phyloP scores from a whole-genome alignment of 768 basidiomycete genomes.

The Agaricus subrufescens region DNA sequence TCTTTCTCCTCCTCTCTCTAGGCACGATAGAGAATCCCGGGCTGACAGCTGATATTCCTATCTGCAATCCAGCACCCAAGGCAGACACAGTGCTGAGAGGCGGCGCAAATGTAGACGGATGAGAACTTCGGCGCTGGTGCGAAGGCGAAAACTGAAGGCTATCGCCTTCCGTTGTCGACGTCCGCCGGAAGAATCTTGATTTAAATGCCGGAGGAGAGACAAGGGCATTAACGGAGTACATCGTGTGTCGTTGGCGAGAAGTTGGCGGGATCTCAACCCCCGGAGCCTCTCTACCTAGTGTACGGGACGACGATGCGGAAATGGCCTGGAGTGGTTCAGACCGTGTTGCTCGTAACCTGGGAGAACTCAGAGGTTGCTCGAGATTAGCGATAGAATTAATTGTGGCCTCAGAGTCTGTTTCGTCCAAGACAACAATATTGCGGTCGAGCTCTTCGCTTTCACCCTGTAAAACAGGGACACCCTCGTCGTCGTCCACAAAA shows the following conservation, averaged over 20 bases:
- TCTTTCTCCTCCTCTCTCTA: constrained; percentile 40
- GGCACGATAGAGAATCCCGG: constrained; percentile 75
- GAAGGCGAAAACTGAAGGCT: background rate
- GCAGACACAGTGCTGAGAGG: constrained; percentile 30
- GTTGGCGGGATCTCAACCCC: background rate
- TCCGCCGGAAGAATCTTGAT: constrained; percentile 1
- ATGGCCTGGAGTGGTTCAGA: background rate
- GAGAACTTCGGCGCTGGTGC: constrained; percentile 3
- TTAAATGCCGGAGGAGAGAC: constrained; percentile 1
- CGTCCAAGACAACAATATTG: background rate
- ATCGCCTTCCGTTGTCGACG: background rate
- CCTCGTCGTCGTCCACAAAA: constrained; percentile 24
- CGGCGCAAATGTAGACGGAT: constrained; percentile 22
- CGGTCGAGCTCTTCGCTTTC: constrained; percentile 17
- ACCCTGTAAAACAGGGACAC: constrained; percentile 5
- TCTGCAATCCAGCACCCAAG: constrained; percentile 58
- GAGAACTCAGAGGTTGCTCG: constrained; percentile 14
- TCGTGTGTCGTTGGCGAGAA: constrained; percentile 1
- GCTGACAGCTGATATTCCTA: constrained; percentile 70
- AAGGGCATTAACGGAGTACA: background rate
- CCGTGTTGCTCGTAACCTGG: constrained; percentile 27
- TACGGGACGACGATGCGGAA: background rate
- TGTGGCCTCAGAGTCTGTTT: background rate
- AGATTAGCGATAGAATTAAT: background rate
- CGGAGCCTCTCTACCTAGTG: background rate